These are phyloP conservation scores for Calonectria pauciramosa DNA, from an alignment of 2,329 filamentous ascomycete species.

Conservation along the genomic window DNA sequence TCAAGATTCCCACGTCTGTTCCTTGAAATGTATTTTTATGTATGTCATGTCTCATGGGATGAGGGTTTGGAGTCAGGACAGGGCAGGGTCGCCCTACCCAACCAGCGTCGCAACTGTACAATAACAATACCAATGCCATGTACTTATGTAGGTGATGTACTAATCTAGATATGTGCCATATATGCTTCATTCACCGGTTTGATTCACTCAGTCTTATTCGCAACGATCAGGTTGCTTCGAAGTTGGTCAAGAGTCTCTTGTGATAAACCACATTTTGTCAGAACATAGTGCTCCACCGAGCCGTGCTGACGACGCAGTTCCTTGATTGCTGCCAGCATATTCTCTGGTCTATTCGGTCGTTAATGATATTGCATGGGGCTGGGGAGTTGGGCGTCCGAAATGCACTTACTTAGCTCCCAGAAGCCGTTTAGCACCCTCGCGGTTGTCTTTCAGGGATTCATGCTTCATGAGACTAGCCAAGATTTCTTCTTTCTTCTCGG, in stretches of 20 bases:
- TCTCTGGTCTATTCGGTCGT: conserved; percentile 55
- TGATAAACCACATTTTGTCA: conserved; percentile 69
- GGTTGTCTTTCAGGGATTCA: conserved; percentile 62
- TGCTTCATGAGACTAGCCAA: conserved; percentile 64
- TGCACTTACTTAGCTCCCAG: conserved; percentile 57
- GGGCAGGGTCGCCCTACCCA: conserved; percentile 22
- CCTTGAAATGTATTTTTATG: conserved; percentile 54
- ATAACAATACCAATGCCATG: conserved; percentile 42
- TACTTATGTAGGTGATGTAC: conserved; percentile 37
- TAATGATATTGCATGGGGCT: not conserved
- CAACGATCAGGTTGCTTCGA: conserved; percentile 62
- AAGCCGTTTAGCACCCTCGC: conserved; percentile 59
- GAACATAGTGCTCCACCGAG: conserved; percentile 74
- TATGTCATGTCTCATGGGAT: conserved; percentile 29
- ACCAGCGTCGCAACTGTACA: conserved; percentile 42
- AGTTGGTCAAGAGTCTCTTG: conserved; percentile 67
- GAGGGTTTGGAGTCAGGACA: conserved; percentile 15
- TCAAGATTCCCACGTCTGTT: conserved; percentile 78
- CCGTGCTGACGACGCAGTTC: conserved; percentile 73
- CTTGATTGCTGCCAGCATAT: conserved; percentile 63
- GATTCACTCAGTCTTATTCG: conserved; percentile 53
- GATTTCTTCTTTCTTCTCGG: conserved; percentile 65
- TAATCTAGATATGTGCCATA: conserved; percentile 34
- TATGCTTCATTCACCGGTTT: conserved; percentile 50
- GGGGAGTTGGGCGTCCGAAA: not conserved